phyloP scores from a whole-genome alignment of 768 basidiomycete genomes.

The Suillus fuscotomentosus region DNA sequence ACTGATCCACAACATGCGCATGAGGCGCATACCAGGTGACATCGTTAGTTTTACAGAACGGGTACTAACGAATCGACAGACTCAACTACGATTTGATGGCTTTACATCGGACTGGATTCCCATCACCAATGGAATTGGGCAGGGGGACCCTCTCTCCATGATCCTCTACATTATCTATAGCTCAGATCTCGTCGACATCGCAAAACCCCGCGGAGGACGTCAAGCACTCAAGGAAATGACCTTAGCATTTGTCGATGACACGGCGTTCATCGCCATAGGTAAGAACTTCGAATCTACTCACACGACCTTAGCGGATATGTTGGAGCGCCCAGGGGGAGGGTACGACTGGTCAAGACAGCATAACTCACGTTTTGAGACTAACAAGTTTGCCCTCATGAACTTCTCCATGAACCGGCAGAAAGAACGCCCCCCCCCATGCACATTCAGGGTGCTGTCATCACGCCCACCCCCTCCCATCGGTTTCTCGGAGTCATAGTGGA shows the following conservation, averaged over 20 bases:
- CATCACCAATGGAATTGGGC: not conserved
- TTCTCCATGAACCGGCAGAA: not conserved
- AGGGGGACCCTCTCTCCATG: not conserved
- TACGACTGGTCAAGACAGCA: constrained; percentile 11
- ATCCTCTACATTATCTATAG: not conserved
- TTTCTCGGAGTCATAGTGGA: too few species aligned
- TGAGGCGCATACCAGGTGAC: not conserved
- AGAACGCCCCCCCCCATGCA: not conserved
- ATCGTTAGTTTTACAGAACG: not conserved
- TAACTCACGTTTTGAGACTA: constrained; percentile 17
- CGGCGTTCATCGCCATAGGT: not conserved
- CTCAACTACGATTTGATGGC: rapidly evolving
- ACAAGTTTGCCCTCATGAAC: constrained; percentile 7
- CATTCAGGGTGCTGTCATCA: not conserved
- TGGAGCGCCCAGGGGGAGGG: too few species aligned
- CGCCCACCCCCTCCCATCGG: rapidly evolving
- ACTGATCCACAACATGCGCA: not conserved
- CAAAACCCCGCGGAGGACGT: rapidly evolving
- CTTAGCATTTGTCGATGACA: not conserved
- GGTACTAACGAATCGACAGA: not conserved
- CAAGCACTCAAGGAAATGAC: not conserved
- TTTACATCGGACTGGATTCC: not conserved
- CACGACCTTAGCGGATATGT: not conserved
- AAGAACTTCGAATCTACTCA: not conserved
- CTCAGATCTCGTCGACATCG: not conserved